These are phyloP conservation scores for Gonapodya prolifera DNA, from an alignment of 192 early-diverging fungal genomes.

Conservation along the genomic window DNA sequence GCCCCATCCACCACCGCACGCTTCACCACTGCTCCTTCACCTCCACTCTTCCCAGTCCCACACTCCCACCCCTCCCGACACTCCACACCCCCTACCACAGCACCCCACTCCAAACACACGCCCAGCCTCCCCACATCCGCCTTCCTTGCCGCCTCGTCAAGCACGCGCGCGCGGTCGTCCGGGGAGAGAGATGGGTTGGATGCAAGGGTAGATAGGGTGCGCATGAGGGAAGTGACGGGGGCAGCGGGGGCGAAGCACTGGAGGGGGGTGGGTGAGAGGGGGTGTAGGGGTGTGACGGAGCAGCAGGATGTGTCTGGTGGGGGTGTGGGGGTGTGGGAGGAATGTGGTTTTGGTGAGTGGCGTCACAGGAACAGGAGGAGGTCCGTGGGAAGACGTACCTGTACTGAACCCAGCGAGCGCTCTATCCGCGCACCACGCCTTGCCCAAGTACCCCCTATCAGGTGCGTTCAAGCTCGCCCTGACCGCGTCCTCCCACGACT, in stretches of 20 bases:
- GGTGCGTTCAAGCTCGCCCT: neutral
- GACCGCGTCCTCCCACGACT: neutral
- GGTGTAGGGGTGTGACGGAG: neutral
- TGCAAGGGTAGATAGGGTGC: neutral
- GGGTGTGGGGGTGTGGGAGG: no score
- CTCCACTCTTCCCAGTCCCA: neutral
- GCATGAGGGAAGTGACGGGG: neutral
- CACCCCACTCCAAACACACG: neutral
- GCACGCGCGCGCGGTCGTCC: neutral
- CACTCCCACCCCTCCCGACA: neutral
- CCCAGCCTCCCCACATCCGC: neutral
- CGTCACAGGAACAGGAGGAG: no score
- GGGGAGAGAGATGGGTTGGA: neutral
- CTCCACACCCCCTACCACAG: neutral
- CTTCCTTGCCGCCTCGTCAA: neutral
- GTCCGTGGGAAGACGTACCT: no score
- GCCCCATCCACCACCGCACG: neutral
- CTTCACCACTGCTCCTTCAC: neutral
- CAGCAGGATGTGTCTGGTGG: neutral
- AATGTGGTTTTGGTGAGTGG: no score
- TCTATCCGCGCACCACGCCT: neutral
- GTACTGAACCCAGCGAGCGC: no score
- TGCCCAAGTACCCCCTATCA: neutral
- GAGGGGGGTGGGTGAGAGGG: neutral
- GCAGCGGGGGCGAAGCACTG: neutral